Evolutionary conservation across 176 grass and related monocot species (phyloP), one percentile per base, ranked within the genome.

Genomic region (Aegilops umbellulata): DNA sequence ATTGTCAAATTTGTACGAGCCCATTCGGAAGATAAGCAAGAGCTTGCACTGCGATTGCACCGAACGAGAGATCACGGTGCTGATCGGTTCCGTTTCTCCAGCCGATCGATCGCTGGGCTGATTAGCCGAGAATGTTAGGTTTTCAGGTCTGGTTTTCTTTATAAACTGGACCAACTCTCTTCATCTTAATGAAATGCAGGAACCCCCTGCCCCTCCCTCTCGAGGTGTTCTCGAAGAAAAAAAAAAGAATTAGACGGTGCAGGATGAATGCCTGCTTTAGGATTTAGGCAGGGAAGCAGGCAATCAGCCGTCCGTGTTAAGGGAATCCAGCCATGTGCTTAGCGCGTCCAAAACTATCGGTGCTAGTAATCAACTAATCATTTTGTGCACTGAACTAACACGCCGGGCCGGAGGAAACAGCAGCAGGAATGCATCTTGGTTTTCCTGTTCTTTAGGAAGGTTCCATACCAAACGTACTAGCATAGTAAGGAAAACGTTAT

Each of bases 321-420:
- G 75, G 83, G 60, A 19, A 76, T 66, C 66, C 29, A 60, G 69
- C 69, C 85, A 84, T 91, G 82, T 81, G 77, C 76, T 69, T 68
- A 49, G 58, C 47, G 68, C 76, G 80, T 74, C 80, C 53, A 30
- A n/a, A n/a, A n/a, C n/a, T n/a, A n/a, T n/a, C n/a, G n/a, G n/a
- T n/a, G n/a, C n/a, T n/a, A n/a, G n/a, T n/a, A n/a, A n/a, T n/a
- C n/a, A n/a, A n/a, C n/a, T n/a, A n/a, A n/a, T n/a, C n/a, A n/a
- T n/a, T n/a, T n/a, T n/a, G n/a, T n/a, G n/a, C n/a, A n/a, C n/a
- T n/a, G n/a, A n/a, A n/a, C n/a, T n/a, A n/a, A n/a, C n/a, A n/a
- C n/a, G n/a, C n/a, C n/a, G n/a, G n/a, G n/a, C n/a, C n/a, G n/a
- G n/a, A n/a, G n/a, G n/a, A n/a, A n/a, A n/a, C n/a, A n/a, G n/a